These are phyloP conservation scores for Colletotrichum salicis DNA, from an alignment of 2,329 filamentous ascomycete genomes.

Conservation along the genomic window DNA sequence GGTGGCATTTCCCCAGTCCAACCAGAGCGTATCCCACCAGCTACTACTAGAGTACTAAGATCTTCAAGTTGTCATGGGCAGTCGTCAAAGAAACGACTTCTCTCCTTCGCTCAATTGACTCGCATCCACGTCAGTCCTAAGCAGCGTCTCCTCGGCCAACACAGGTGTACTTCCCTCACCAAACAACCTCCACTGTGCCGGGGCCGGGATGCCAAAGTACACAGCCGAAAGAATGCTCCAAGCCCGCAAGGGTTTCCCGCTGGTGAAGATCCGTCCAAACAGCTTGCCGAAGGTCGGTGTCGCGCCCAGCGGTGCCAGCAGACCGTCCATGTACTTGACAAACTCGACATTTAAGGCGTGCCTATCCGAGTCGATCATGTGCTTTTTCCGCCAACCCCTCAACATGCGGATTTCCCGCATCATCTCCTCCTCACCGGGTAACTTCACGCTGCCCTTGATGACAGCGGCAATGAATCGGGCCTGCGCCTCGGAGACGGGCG, in stretches of 20 bases:
- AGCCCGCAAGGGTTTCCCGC: constrained; percentile 41
- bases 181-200: constrained; percentile 48
- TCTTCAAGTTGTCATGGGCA: no score
- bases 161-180: constrained; percentile 44
- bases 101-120: constrained; percentile 42
- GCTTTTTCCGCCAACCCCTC: constrained; percentile 40
- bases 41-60: no score
- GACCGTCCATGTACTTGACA: constrained; percentile 45
- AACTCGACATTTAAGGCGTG: constrained; percentile 43
- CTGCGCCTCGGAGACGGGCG: constrained; percentile 47
- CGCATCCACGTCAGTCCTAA: constrained; percentile 41
- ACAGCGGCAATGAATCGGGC: constrained; percentile 46
- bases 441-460: constrained; percentile 40
- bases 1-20: no score
- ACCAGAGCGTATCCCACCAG: no score
- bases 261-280: constrained; percentile 39
- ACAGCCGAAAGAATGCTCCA: constrained; percentile 44
- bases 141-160: constrained; percentile 46
- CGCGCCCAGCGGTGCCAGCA: constrained; percentile 47
- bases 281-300: constrained; percentile 44
- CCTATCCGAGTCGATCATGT: constrained; percentile 45
- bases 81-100: constrained; percentile 31
- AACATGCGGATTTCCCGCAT: constrained; percentile 40
- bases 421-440: constrained; percentile 43
- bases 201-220: constrained; percentile 48